Conservation (phyloP, 345 rosid genomes). For the Salix dunnii region DNA sequence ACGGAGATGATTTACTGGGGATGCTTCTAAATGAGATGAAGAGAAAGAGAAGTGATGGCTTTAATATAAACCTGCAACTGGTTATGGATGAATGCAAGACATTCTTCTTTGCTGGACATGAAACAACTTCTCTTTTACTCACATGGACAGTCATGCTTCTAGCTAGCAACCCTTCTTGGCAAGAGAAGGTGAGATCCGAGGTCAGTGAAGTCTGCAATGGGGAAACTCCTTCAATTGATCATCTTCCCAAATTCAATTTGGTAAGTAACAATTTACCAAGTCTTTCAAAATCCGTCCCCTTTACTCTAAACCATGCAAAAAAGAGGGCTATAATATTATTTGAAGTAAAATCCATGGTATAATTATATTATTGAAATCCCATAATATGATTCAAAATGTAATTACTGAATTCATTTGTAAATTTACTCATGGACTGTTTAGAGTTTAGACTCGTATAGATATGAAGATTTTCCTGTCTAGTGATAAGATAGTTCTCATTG, state of each 20-base stretch:
- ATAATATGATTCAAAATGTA: neutral
- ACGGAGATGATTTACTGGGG: constrained; percentile 81
- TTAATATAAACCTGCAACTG: constrained; percentile 55
- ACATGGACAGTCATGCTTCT: constrained; percentile 95
- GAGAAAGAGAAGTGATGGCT: constrained; percentile 37
- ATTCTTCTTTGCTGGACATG: constrained; percentile 95
- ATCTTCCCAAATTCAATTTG: constrained; percentile 65
- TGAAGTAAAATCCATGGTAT: neutral
- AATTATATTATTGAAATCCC: neutral
- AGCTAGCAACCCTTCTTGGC: constrained; percentile 83
- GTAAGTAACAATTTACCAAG: constrained; percentile 31
- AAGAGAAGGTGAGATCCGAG: constrained; percentile 66
- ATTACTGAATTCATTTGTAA: neutral
- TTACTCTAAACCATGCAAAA: neutral
- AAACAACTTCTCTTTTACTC: constrained; percentile 80
- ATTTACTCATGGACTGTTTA: neutral
- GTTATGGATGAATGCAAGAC: constrained; percentile 98
- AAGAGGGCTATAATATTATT: neutral
- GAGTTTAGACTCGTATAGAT: neutral
- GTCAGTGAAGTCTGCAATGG: constrained; percentile 63
- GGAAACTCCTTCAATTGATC: constrained; percentile 55
- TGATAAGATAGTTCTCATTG: neutral
- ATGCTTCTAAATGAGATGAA: constrained; percentile 73
- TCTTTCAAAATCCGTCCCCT: neutral
- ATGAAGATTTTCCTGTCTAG: neutral